Percentiles rank a stretch among this genome's conserved stretches.
Evolutionary conservation across 1,284 basidiomycete genomes (phyloP).

Genomic region (Caloboletus firmus): DNA sequence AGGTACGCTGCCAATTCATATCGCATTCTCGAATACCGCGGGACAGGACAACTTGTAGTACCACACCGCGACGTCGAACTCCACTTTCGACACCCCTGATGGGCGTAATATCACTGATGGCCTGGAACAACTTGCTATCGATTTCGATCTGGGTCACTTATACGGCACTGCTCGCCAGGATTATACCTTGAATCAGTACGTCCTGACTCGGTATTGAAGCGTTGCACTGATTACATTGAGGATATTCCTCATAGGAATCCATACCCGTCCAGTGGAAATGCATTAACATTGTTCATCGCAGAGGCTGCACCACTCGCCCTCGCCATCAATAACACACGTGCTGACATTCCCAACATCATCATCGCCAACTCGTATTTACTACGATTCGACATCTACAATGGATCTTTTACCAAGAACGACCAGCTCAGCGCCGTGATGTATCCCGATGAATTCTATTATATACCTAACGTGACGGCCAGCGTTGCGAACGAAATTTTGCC

Average conservation of each 20-base stretch:
- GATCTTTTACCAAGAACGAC: slow-evolving; percentile 77
- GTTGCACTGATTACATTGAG: not conserved
- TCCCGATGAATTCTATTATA: slow-evolving; percentile 56
- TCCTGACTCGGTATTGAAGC: not conserved
- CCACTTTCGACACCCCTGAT: slow-evolving; percentile 54
- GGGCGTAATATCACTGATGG: slow-evolving; percentile 58
- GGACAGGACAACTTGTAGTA: slow-evolving; percentile 42
- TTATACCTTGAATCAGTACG: slow-evolving; percentile 61
- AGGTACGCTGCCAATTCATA: slow-evolving; percentile 40
- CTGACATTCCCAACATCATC: slow-evolving; percentile 60
- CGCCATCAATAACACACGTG: slow-evolving; percentile 59
- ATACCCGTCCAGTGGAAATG: slow-evolving; percentile 64
- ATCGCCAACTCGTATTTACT: slow-evolving; percentile 74
- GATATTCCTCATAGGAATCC: slow-evolving; percentile 43
- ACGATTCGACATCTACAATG: slow-evolving; percentile 70
- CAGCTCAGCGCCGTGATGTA: slow-evolving; percentile 75
- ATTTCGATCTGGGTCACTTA: slow-evolving; percentile 52
- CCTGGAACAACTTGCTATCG: slow-evolving; percentile 49
- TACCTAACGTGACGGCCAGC: slow-evolving; percentile 49
- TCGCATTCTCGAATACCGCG: not conserved
- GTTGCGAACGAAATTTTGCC: slow-evolving; percentile 56
- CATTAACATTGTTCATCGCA: slow-evolving; percentile 61
- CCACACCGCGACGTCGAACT: slow-evolving; percentile 47
- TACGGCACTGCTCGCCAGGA: slow-evolving; percentile 76
- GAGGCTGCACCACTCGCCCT: slow-evolving; percentile 58